These are phyloP conservation scores for Theileria parva DNA, from an alignment of 169 alveolate species.

Conservation along the genomic window DNA sequence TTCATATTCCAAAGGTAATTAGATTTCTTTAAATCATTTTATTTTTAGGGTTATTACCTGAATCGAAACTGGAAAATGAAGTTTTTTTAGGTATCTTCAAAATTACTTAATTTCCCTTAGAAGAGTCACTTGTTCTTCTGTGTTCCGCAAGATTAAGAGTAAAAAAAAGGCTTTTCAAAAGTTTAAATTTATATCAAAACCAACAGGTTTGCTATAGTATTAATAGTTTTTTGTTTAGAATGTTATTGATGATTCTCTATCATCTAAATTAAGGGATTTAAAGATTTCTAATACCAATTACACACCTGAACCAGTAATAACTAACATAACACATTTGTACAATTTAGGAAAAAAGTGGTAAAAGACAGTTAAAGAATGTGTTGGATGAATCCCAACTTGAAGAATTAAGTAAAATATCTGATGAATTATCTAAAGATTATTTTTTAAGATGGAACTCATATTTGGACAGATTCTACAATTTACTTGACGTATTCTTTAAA, in stretches of 20 bases:
- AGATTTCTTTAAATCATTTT: neutral
- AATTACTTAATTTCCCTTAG: neutral
- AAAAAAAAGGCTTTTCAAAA: neutral
- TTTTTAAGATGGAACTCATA: slow-evolving; percentile 10
- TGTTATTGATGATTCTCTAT: too few relatives aligned
- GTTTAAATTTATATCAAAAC: too few relatives aligned
- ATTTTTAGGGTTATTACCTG: neutral
- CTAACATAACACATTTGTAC: too few relatives aligned
- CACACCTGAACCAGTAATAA: too few relatives aligned
- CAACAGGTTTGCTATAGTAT: too few relatives aligned
- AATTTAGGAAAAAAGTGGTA: neutral
- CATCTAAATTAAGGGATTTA: too few relatives aligned
- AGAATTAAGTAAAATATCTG: neutral
- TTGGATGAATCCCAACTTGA: neutral
- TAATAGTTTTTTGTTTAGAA: too few relatives aligned
- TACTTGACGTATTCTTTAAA: slow-evolving; percentile 12
- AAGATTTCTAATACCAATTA: too few relatives aligned
- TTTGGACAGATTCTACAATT: slow-evolving; percentile 14
- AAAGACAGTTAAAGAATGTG: neutral
- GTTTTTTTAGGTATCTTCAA: neutral
- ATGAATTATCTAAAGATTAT: neutral
- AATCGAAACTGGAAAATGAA: neutral
- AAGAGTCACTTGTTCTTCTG: slow-evolving; percentile 19
- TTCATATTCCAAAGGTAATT: neutral
- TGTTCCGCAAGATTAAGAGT: neutral